These are phyloP conservation scores for Leptosphaerulina australis DNA, from an alignment of 2,329 filamentous ascomycete genomes.

Conservation along the genomic window DNA sequence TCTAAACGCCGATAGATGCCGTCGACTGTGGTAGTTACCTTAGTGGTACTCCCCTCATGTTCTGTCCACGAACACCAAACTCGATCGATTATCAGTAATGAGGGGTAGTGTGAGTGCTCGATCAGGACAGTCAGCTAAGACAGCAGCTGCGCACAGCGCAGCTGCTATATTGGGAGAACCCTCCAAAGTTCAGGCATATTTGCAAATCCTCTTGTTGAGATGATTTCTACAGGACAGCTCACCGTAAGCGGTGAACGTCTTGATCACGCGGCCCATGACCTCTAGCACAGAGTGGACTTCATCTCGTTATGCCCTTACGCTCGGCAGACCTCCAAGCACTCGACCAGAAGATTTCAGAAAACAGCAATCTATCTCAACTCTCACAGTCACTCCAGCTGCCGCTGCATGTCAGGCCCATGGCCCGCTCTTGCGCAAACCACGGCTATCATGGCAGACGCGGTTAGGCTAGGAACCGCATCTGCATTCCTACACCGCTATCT, in stretches of 20 bases:
- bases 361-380: too few species aligned
- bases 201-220: constrained; percentile 11
- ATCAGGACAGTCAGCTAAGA: neutral
- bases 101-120: neutral
- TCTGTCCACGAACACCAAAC: neutral
- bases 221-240: constrained; percentile 10
- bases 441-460: constrained; percentile 21
- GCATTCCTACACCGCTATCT: constrained; percentile 22
- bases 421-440: constrained; percentile 23
- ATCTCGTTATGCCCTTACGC: constrained; percentile 7
- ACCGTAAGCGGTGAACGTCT: constrained; percentile 12
- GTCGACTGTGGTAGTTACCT: constrained; percentile 6
- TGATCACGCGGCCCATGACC: constrained; percentile 2
- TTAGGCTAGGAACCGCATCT: constrained; percentile 29
- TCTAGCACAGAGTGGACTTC: neutral
- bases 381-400: too few species aligned
- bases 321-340: constrained; percentile 16
- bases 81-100: neutral
- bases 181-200: constrained; percentile 9
- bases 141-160: constrained; percentile 3
- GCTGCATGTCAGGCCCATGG: constrained; percentile 8
- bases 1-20: constrained; percentile 17
- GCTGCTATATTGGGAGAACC: neutral
- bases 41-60: constrained; percentile 3
- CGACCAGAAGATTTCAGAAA: neutral